Evolutionary conservation across 441 rosid genomes (phyloP).

Genomic region (Breynia disticha): DNA sequence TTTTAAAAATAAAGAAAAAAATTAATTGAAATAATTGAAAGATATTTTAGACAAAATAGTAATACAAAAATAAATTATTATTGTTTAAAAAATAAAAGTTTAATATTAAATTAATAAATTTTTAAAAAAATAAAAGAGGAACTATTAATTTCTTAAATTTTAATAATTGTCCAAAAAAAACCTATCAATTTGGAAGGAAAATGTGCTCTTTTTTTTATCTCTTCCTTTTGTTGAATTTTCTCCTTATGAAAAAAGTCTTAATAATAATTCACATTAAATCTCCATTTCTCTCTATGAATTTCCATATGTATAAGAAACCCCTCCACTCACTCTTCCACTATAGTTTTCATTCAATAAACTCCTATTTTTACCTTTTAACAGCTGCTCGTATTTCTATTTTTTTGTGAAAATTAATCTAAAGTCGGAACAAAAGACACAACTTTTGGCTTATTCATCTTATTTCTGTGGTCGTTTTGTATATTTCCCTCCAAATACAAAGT

Average conservation of each 20-base stretch:
- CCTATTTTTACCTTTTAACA: slow-evolving; percentile 5
- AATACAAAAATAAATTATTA: too few species aligned
- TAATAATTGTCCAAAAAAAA: too few species aligned
- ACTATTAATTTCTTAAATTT: too few species aligned
- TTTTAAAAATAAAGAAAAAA: too few species aligned
- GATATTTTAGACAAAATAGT: too few species aligned
- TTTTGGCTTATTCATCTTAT: neutral
- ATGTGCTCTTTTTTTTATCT: slow-evolving; percentile 5
- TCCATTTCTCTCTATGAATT: slow-evolving; percentile 11
- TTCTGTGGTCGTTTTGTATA: too few species aligned
- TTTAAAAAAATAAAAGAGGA: too few species aligned
- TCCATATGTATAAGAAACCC: slow-evolving; percentile 19
- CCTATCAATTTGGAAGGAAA: too few species aligned
- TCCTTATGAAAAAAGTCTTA: slow-evolving; percentile 28
- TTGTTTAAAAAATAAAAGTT: too few species aligned
- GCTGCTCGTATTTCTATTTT: neutral
- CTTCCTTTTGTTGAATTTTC: slow-evolving; percentile 10
- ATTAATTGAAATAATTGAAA: too few species aligned
- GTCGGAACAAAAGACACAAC: too few species aligned
- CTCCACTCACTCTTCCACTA: neutral
- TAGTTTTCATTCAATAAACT: slow-evolving; percentile 6
- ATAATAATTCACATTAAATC: slow-evolving; percentile 8
- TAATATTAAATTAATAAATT: too few species aligned
- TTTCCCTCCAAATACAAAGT: neutral
- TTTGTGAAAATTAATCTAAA: neutral